Evolutionary conservation across 306 rosid genomes (phyloP).

Genomic region (Lathyrus sativus): DNA sequence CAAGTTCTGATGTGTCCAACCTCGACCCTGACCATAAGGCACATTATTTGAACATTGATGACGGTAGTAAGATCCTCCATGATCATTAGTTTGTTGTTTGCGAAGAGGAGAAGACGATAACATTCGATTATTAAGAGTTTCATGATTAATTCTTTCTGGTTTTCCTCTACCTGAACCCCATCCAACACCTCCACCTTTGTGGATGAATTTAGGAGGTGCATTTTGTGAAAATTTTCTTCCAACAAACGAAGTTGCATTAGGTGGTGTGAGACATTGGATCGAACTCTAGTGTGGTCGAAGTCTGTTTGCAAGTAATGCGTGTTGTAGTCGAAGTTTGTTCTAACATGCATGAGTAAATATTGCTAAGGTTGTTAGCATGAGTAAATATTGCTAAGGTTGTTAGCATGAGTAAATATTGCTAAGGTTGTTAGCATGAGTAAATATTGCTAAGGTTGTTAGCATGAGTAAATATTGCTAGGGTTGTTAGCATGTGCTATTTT

Average conservation of each 20-base stretch:
- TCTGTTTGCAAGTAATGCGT: too few species aligned
- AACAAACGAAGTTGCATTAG: background rate
- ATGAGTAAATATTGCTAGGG: too few species aligned
- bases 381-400: too few species aligned
- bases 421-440: too few species aligned
- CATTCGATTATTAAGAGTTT: background rate
- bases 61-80: background rate
- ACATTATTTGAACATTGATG: background rate
- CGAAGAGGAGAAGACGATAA: background rate
- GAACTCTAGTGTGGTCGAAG: too few species aligned
- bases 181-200: conserved; percentile 40
- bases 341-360: too few species aligned
- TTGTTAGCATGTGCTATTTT: too few species aligned
- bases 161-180: conserved; percentile 50
- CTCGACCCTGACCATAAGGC: conserved; percentile 32
- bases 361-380: too few species aligned
- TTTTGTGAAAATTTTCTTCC: conserved; percentile 17
- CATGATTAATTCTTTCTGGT: background rate
- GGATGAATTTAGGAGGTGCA: background rate
- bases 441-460: too few species aligned
- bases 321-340: too few species aligned
- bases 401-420: too few species aligned
- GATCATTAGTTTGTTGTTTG: background rate
- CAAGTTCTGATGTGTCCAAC: background rate
- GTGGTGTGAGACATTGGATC: too few species aligned